Evolutionary conservation across 2,329 filamentous ascomycete genomes (phyloP), one percentile per base, ranked within the genome.

Genomic region (Cercospora sp.): DNA sequence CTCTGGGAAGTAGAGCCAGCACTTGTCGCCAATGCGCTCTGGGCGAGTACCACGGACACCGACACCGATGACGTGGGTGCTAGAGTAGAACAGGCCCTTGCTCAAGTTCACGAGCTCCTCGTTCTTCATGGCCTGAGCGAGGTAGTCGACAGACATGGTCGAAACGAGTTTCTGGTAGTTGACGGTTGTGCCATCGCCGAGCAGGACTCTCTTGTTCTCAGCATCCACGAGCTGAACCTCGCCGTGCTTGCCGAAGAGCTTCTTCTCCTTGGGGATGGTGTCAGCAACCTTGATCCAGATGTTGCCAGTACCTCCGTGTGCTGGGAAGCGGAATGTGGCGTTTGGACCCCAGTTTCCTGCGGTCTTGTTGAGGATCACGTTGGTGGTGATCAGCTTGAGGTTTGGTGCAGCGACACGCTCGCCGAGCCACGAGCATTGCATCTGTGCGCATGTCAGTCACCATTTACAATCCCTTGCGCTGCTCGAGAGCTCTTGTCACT

Each of bases 1-100:
- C 82, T 99, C 95, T 71, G 95, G 95, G 89, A 98, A 99, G 88
- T 99, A 99, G 73, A 99, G 86, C 94, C 95, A 99, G 89, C 95
- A 99, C 88, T 98, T 99, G 86, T 99, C 95, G 73, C 95, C 95
- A 75, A 99, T 99, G 79, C 93, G 91, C 81, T 97, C 93, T 45
- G 95, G 95, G 74, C 95, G 92, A 77, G 86, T 87, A 73, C 95
- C 95, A 79, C 95, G 93, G 77, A 99, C 87, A 83, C 95, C 95
- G 72, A 99, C 92, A 82, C 95, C 95, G 75, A 99, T 91, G 77
- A 99, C 94, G 83, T 99, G 95, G 66, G 95, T 99, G 75, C 91
- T 94, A 63, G 94, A 97, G 87, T 96, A 99, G 88, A 90, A 98
- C 66, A 99, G 90, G 70, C 90, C 91, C 87, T 97, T 97, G 85